Conservation (phyloP, 257 asterid genomes). For the Petunia axillaris region DNA sequence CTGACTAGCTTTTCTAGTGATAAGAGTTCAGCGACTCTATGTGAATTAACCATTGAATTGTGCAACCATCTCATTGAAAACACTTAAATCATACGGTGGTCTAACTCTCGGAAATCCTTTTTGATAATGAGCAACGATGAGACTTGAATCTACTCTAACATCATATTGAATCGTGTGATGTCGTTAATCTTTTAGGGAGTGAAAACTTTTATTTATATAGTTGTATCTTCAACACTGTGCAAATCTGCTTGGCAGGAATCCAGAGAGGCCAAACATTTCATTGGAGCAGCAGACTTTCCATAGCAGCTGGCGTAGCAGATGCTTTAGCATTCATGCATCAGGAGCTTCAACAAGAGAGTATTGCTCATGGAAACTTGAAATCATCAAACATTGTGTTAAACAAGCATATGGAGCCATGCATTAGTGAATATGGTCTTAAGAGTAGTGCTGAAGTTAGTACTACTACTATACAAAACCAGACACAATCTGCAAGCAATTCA, state of each 20-base stretch:
- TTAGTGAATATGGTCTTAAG: slow-evolving; percentile 73
- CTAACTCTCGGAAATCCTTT: background rate
- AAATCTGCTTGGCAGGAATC: slow-evolving; percentile 37
- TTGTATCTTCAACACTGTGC: background rate
- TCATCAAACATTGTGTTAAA: slow-evolving; percentile 71
- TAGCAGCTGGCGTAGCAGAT: slow-evolving; percentile 56
- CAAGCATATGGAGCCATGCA: slow-evolving; percentile 58
- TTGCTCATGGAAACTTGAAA: slow-evolving; percentile 77
- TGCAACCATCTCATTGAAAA: background rate
- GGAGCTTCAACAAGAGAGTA: slow-evolving; percentile 40
- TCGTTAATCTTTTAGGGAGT: background rate
- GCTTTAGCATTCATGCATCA: slow-evolving; percentile 35
- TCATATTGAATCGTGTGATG: background rate
- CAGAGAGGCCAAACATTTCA: slow-evolving; percentile 41
- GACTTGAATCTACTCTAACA: background rate
- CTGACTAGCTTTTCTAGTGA: too few species aligned
- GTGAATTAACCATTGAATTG: too few species aligned
- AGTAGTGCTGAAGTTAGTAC: slow-evolving; percentile 9
- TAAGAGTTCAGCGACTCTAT: too few species aligned
- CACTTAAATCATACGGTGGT: background rate
- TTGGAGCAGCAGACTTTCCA: slow-evolving; percentile 59
- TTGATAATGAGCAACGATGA: background rate
- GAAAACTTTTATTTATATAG: background rate
- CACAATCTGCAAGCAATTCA: slow-evolving; percentile 23
- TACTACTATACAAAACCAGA: slow-evolving; percentile 26